phyloP scores from a whole-genome alignment of 345 rosid genomes.

The Citrus sp. region DNA sequence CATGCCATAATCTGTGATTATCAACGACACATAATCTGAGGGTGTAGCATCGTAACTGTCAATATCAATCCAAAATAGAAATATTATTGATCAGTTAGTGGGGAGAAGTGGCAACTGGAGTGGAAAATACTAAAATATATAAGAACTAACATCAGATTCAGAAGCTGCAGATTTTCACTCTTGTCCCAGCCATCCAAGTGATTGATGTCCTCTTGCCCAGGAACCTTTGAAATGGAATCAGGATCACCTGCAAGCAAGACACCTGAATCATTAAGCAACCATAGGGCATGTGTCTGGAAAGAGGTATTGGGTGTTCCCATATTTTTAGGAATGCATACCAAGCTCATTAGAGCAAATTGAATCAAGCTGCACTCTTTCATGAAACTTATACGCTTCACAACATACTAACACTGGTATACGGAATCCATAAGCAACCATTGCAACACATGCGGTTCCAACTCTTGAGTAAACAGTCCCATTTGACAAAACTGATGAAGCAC shows the following conservation, averaged over 20 bases:
- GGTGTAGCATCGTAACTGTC: slow-evolving; percentile 93
- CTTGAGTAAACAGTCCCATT: slow-evolving; percentile 94
- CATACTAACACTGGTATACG: slow-evolving; percentile 84
- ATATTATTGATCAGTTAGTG: slow-evolving; percentile 8
- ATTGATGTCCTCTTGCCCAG: slow-evolving; percentile 61
- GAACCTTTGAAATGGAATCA: slow-evolving; percentile 71
- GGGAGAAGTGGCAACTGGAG: slow-evolving; percentile 11
- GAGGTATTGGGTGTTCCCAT: background rate
- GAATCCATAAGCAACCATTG: slow-evolving; percentile 93
- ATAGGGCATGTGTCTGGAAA: background rate
- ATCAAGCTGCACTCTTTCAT: slow-evolving; percentile 93
- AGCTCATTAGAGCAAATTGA: slow-evolving; percentile 95
- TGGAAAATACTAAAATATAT: background rate
- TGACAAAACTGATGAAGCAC: slow-evolving; percentile 92
- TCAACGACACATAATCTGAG: slow-evolving; percentile 83
- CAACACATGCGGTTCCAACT: slow-evolving; percentile 94
- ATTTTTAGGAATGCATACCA: slow-evolving; percentile 43
- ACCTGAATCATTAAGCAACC: slow-evolving; percentile 2
- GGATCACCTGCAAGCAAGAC: slow-evolving; percentile 68
- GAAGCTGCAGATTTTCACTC: slow-evolving; percentile 68
- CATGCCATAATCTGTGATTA: slow-evolving; percentile 95
- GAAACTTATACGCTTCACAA: slow-evolving; percentile 96
- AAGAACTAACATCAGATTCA: slow-evolving; percentile 65
- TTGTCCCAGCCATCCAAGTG: slow-evolving; percentile 51
- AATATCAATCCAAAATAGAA: slow-evolving; percentile 15